A percentile compares a stretch with the other conserved stretches of the same genome.
Evolutionary conservation across 768 basidiomycete genomes (phyloP).

Genomic region (Leucocoprinus leucothites): DNA sequence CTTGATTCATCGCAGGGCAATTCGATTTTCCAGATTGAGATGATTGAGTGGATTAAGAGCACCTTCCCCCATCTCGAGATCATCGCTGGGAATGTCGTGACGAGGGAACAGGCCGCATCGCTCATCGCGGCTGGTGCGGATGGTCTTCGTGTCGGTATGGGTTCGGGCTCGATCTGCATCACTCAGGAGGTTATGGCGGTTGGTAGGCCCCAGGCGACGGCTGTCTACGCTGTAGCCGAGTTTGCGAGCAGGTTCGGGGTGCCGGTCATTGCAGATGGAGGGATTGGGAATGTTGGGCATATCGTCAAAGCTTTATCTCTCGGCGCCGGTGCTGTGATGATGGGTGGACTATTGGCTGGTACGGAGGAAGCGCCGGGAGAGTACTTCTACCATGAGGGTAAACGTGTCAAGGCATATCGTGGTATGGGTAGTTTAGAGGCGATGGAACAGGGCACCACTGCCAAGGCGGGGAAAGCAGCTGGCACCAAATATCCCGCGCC

Average conservation of each 20-base stretch:
- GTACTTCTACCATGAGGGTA: slow-evolving; percentile 99
- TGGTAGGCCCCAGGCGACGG: slow-evolving; percentile 95
- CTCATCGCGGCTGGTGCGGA: slow-evolving; percentile 96
- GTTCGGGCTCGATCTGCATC: slow-evolving; percentile 97
- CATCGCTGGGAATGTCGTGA: slow-evolving; percentile 97
- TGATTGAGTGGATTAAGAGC: slow-evolving; percentile 90
- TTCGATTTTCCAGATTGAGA: slow-evolving; percentile 89
- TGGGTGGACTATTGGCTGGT: slow-evolving; percentile 94
- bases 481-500: slow-evolving; percentile 43
- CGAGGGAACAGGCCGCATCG: slow-evolving; percentile 92
- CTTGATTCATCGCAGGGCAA: slow-evolving; percentile 98
- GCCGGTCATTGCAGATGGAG: slow-evolving; percentile 96
- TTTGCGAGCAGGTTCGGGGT: slow-evolving; percentile 92
- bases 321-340: slow-evolving; percentile 97
- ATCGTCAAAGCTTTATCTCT: slow-evolving; percentile 95
- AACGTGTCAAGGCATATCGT: slow-evolving; percentile 97
- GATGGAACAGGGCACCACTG: slow-evolving; percentile 75
- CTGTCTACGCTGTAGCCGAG: slow-evolving; percentile 96
- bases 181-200: slow-evolving; percentile 99
- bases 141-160: slow-evolving; percentile 96
- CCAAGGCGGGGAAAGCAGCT: slow-evolving; percentile 24
- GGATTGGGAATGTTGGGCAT: slow-evolving; percentile 93
- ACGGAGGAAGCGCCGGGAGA: slow-evolving; percentile 97
- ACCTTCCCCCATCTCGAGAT: slow-evolving; percentile 86
- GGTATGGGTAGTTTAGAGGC: slow-evolving; percentile 98